Evolutionary conservation across 345 rosid genomes (phyloP), one percentile per base, ranked within the genome.

Genomic region (Aquilaria sinensis): DNA sequence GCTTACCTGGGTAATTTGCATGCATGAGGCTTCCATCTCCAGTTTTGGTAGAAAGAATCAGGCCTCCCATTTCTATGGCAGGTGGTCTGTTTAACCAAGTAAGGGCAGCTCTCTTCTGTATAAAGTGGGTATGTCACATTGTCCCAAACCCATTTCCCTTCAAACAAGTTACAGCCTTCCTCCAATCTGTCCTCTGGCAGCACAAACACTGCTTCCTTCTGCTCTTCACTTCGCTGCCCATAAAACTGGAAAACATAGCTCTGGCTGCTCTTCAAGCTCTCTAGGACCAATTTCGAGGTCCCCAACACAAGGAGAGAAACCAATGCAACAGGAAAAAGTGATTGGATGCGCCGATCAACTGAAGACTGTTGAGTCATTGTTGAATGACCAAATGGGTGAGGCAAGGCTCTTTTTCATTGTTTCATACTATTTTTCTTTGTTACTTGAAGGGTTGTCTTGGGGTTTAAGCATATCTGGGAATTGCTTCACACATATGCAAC

Each of bases 71-170:
- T 93, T 61, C 75, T 77, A 2, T 55, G 74, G 60, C 98, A 88
- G 51, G 97, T 83, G 43, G 96, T 89, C 70, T 93, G 96, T 65
- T 86, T 90, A 16, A 88, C 96, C 81, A 90, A 69, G 66, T 85
- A 86, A 72, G 96, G 97, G 61, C 98, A 93, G 57, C 77, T 80
- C 67, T 85, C 77, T 76, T 93, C 97, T 59, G 66, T 62, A 61
- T 93, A 93, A 53, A 84, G 86, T 63, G 96, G 92, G 61, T 79
- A 74, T 3, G 94, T 70, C 47, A 72, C 81, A 72, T 88, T 90
- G 75, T 90, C 94, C 96, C 96, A 86, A n/a, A 82, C 70, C 98
- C 98, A 93, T 64, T 74, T 60, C 53, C 98, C 98, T 70, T 82
- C 76, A 67, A 88, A 93, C 50, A 84, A 86, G 65, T 93, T 72